These are phyloP conservation scores for Macrotyloma uniflorum DNA, from an alignment of 306 rosid species.

Conservation along the genomic window DNA sequence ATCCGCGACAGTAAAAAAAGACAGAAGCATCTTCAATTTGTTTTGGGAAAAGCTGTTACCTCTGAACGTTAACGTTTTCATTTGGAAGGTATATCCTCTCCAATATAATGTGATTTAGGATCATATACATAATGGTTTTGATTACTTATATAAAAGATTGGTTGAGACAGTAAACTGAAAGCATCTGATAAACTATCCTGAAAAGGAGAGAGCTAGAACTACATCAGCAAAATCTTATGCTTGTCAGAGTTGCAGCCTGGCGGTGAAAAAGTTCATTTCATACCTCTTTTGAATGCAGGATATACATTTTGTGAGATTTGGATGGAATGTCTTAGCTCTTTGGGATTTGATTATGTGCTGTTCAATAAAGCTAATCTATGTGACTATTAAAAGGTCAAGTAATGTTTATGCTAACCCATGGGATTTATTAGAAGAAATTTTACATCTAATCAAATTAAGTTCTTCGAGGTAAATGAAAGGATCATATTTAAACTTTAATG, in stretches of 20 bases:
- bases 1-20: background rate
- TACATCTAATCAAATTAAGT: background rate
- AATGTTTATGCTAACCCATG: background rate
- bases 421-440: background rate
- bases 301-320: background rate
- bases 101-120: no score
- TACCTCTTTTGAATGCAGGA: background rate
- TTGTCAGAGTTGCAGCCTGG: background rate
- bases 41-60: background rate
- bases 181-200: no score
- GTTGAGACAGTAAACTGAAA: no score
- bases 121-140: no score
- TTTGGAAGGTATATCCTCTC: background rate
- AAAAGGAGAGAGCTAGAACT: background rate
- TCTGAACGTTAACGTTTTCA: background rate
- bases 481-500: no score
- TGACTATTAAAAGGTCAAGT: background rate
- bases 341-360: background rate
- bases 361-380: no score
- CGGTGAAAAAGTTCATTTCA: background rate
- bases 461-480: no score
- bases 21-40: no score
- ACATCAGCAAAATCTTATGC: background rate
- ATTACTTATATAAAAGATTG: no score
- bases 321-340: background rate